These are phyloP conservation scores for Berkeleyomyces basicola DNA, from an alignment of 2,329 filamentous ascomycete genomes.

Conservation along the genomic window DNA sequence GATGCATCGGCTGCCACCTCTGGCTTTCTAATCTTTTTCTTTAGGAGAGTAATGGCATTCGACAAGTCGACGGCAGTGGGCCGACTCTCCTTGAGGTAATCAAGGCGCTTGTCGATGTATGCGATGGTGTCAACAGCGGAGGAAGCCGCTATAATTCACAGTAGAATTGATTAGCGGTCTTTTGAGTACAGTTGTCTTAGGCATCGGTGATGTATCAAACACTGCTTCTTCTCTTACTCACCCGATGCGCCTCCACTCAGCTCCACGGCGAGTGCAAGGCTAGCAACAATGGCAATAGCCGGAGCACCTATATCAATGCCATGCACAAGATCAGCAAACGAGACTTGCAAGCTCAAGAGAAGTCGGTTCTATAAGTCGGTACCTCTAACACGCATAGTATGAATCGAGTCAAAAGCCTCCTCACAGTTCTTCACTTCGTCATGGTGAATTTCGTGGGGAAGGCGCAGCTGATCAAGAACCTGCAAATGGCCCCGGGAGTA, in stretches of 20 bases:
- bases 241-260: constrained; percentile 40
- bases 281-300: constrained; percentile 95
- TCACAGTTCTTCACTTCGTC: constrained; percentile 52
- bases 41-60: constrained; percentile 74
- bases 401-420: constrained; percentile 70
- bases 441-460: constrained; percentile 68
- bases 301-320: constrained; percentile 39
- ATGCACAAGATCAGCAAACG: not conserved
- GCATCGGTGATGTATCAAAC: not conserved
- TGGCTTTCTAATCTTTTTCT: constrained; percentile 38
- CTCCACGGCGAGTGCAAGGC: constrained; percentile 74
- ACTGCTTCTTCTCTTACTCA: constrained; percentile 18
- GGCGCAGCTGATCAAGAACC: constrained; percentile 68
- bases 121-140: constrained; percentile 41
- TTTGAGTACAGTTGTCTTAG: not conserved
- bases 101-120: constrained; percentile 60
- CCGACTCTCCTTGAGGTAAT: constrained; percentile 75
- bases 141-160: constrained; percentile 26
- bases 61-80: constrained; percentile 91
- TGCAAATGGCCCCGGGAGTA: constrained; percentile 56
- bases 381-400: constrained; percentile 57
- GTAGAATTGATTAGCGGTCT: not conserved
- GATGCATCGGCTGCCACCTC: constrained; percentile 27
- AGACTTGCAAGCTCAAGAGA: not conserved
- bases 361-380: not conserved